phyloP scores from a whole-genome alignment of 163 green algal species.

The Picocystis sp. region DNA sequence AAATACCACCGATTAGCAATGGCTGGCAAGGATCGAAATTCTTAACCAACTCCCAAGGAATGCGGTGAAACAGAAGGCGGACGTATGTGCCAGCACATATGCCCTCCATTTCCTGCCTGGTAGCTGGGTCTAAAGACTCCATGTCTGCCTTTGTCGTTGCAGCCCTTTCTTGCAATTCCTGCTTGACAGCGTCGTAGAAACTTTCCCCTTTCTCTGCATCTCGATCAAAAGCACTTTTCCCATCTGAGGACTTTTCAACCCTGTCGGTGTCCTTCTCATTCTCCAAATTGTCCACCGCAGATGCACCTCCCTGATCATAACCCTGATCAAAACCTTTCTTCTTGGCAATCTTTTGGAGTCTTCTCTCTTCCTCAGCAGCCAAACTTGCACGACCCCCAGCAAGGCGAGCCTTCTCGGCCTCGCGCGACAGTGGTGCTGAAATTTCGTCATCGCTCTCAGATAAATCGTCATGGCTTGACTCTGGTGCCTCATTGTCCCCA shows the following conservation, averaged over 20 bases:
- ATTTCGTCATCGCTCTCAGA: conserved; percentile 5
- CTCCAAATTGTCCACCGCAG: conserved; percentile 1
- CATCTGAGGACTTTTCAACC: neutral
- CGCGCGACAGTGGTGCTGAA: conserved; percentile 42
- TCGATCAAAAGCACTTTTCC: conserved; percentile 5
- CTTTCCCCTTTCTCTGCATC: conserved; percentile 29
- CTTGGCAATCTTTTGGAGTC: conserved; percentile 49
- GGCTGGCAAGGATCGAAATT: conserved; percentile 67
- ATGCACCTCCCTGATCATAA: conserved; percentile 34
- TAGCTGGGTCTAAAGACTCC: conserved; percentile 43
- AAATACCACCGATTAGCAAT: conserved; percentile 74
- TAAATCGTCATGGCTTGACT: neutral
- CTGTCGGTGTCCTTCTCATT: neutral
- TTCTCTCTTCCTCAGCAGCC: conserved; percentile 12
- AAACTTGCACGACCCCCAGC: conserved; percentile 34
- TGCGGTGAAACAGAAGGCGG: conserved; percentile 48
- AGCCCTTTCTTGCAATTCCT: conserved; percentile 49
- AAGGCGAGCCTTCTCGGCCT: neutral
- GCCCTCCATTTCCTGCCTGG: conserved; percentile 67
- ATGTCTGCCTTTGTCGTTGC: conserved; percentile 50
- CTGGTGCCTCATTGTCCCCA: conserved; percentile 20
- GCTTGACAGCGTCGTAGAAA: conserved; percentile 77
- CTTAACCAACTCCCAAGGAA: conserved; percentile 75
- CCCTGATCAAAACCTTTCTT: conserved; percentile 67
- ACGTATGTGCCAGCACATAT: conserved; percentile 72